Base-by-base conservation (phyloP, 768 basidiomycete species). In the Neoboletus subvelutipes region DNA sequence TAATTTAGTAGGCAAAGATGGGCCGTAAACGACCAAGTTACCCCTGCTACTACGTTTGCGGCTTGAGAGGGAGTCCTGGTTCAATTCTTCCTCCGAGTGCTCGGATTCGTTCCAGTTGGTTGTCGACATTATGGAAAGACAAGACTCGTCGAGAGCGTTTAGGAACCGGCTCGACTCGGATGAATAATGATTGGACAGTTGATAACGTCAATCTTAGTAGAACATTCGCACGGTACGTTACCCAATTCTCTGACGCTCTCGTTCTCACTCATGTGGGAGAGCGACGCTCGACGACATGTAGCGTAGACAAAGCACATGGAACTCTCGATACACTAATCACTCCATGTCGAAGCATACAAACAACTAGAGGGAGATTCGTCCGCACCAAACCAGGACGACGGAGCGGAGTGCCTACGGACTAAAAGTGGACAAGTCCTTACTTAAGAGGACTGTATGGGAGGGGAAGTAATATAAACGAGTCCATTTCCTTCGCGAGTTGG, bases 361-460 rank as follows among this genome's bases (percentile, higher is more conserved):
- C n/a, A 33, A 31, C 8, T 20, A 40, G n/a, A 17, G 13, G 39
- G 12, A 33, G 22, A 29, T 29, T 46, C 37, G 24, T 17, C 28
- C 43, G 20, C n/a, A 37, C 43, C 26, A 50, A 33, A 45, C 33
- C 52, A 40, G 33, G 28, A 24, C 43, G 40, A 42, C 40, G 22
- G 53, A 47, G 37, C 43, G 43, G 56, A 36, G 43, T 37, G 28
- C 56, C 48, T 24, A 18, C 34, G 18, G 24, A 34, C 42, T 20
- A 39, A 52, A 59, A 45, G 7, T 5, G 46, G 42, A 53, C 34
- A 45, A 11, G 50, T 5, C 43, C 40, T 71, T 77, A 93, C 77
- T 93, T 91, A 57, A 96, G 78, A 57, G 94, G 92, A 71, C 90
- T 92, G 76, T 87, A 94, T 28, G 86, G 76, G 45, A 95, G 78